Base-by-base conservation (phyloP, 192 early-diverging fungal species). In the Backusella circina region DNA sequence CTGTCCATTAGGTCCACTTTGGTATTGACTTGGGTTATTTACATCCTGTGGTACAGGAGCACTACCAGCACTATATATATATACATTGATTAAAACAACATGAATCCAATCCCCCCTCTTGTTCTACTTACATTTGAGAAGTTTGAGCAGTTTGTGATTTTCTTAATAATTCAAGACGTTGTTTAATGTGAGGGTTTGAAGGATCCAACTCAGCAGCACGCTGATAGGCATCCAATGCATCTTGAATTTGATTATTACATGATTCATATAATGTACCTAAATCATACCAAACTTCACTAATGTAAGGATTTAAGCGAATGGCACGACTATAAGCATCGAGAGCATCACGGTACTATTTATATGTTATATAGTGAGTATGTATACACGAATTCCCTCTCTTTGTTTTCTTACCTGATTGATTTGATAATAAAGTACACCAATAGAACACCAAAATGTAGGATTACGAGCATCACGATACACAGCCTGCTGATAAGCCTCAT, bases 401-500 rank as follows among this genome's bases (percentile, higher is more conserved):
- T n/a, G n/a, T n/a, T n/a, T n/a, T n/a, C n/a, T 64, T n/a, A 88
- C 87, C 74, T 95, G 94, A 73, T 92, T 95, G 70, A 98, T 97
- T 78, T 98, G 95, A 86, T 93, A 99, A 77, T 99, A 99, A 5
- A 99, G 83, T 0, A 98, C 95, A 65, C 98, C 98, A 76, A 99
- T 99, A 1, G 96, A 98, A 82, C 96, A 98, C 98, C 98, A 99
- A 79, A 98, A 98, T 9, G 92, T 95, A 9, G 97, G 96, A 74
- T 98, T 98, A 65, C 91, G 90, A 15, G 91, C 93, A 81, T 99
- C 97, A 38, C 92, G 90, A 78, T 95, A 91, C 5, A 99, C 96
- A 10, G 97, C 97, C 78, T 97, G 95, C 85, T 99, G 97, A 81
- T 98, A 99, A 0, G 95, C 94, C 72, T 97, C 94, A 85, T 98